Evolutionary conservation across 2,329 filamentous ascomycete genomes (phyloP), one percentile per base, ranked within the genome.

Genomic region (Beauveria caledonica): DNA sequence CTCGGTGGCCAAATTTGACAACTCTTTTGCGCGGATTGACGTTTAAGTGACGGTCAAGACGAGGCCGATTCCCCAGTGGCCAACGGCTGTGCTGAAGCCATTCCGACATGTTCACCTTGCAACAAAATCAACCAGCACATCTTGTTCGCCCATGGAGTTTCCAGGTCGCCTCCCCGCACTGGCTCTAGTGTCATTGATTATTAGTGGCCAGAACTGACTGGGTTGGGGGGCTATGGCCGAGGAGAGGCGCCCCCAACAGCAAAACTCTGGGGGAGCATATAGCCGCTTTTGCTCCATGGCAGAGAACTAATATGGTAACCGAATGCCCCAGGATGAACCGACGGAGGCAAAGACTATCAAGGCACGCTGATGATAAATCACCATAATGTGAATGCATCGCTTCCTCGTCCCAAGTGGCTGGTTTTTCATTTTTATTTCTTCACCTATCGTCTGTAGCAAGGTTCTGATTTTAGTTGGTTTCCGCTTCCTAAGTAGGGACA

Each of bases 191-290:
- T 17, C 11, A 15, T 2, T 36, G 33, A 19, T 54, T 33, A 13
- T 25, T 39, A 39, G 25, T 17, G 40, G 40, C 8, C 11, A 13
- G 7, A 19, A n/a, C 25, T 44, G 19, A 25, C 42, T 58, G 55
- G 55, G 55, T 50, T 58, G 23, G 55, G 49, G 33, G 55, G n/a
- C 21, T 23, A 33, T 58, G 33, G 45, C 55, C 55, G 55, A 58
- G 45, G 53, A 45, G 21, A 36, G 45, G 21, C 36, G 33, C 33
- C 11, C 3, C 27, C 33, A 6, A 21, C 29, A 33, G 13, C 33
- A 6, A 21, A 17, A 25, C 10, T 15, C 21, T 42, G 25, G 45
- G 55, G 46, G 33, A 42, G 45, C 55, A 58, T 58, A 58, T 58
- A 58, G 45, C 55, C 55, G 55, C n/a, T 39, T 19, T 11, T 27